Evolutionary conservation across 805 yeast genomes (phyloP), one percentile per base, ranked within the genome.

Genomic region (Saccharomyces paradoxus): DNA sequence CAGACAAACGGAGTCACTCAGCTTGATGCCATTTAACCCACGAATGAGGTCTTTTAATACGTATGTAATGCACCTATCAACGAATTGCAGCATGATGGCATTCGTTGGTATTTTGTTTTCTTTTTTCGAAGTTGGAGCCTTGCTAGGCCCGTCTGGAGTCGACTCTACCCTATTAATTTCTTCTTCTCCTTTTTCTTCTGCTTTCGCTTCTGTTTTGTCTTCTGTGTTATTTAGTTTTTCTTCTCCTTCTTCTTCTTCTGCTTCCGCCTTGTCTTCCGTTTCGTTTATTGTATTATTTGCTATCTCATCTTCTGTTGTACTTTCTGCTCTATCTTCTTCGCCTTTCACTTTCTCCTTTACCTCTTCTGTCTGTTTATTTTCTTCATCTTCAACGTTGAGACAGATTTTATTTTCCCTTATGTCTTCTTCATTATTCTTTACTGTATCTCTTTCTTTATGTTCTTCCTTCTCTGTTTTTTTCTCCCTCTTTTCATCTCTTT

Each of bases 1-100:
- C 32, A 92, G 71, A 59, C 91, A 80, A 24, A 90, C 73, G 0
- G 92, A 87, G 54, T 86, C 86, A 31, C 76, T 77, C 9, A 79
- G 68, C 13, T 65, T 68, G 13, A 69, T 69, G 21, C 72, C 76
- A 1, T 77, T 55, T n/a, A 70, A 53, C 6, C 68, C 57, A n/a
- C 57, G 52, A 1, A 28, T n/a, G 22, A 63, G 51, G 31, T 65
- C 64, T 5, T 65, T n/a, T 67, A 66, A 32, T 68, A 73, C 14
- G 60, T 65, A 51, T 49, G 59, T 48, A 64, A 66, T 17, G 69
- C 76, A 24, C 52, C 60, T 48, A 69, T 69, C 31, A 72, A 68
- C 50, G 67, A 66, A 47, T 55, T 72, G 69, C 7, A 79, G 59
- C 30, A 74, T 65, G 4, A 67, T 55, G 41, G 72, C 68, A 27